A percentile compares a stretch with the other conserved stretches of the same genome.
Evolutionary conservation across 106 monocot genomes (phyloP).

Genomic region (Amphibolis antarctica): DNA sequence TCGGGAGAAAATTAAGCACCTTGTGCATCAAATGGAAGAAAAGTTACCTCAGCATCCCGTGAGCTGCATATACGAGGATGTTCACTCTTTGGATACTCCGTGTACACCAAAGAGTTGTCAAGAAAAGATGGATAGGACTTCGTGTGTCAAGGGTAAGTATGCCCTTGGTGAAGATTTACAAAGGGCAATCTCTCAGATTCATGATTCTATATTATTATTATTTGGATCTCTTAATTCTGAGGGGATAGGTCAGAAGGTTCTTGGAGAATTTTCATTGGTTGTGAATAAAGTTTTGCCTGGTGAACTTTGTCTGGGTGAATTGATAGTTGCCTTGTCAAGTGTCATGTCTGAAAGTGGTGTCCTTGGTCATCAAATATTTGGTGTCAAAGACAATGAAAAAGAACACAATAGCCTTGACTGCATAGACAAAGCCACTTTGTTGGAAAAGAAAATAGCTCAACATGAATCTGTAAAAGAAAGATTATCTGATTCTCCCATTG

Average conservation of each 20-base stretch:
- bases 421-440: slow-evolving; percentile 75
- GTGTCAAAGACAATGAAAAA: slow-evolving; percentile 27
- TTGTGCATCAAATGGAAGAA: slow-evolving; percentile 27
- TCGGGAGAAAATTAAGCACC: slow-evolving; percentile 24
- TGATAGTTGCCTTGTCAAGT: slow-evolving; percentile 40
- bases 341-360: slow-evolving; percentile 33
- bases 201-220: slow-evolving; percentile 37
- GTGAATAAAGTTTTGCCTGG: slow-evolving; percentile 34
- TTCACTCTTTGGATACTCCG: not conserved
- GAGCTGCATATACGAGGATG: slow-evolving; percentile 2
- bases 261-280: slow-evolving; percentile 42
- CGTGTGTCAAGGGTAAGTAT: slow-evolving; percentile 9
- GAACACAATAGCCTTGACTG: slow-evolving; percentile 43
- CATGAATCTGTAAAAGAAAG: slow-evolving; percentile 21
- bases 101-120: not conserved
- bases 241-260: slow-evolving; percentile 26
- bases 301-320: slow-evolving; percentile 27
- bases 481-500: slow-evolving; percentile 20
- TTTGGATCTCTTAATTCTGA: slow-evolving; percentile 17
- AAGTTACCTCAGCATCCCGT: slow-evolving; percentile 16
- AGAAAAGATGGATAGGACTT: slow-evolving; percentile 1
- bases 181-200: slow-evolving; percentile 48
- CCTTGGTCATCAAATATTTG: slow-evolving; percentile 7
- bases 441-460: slow-evolving; percentile 50
- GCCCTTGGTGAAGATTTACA: slow-evolving; percentile 28